Conservation (phyloP, 805 yeast genomes). For the Sugiyamaella floridensis region DNA sequence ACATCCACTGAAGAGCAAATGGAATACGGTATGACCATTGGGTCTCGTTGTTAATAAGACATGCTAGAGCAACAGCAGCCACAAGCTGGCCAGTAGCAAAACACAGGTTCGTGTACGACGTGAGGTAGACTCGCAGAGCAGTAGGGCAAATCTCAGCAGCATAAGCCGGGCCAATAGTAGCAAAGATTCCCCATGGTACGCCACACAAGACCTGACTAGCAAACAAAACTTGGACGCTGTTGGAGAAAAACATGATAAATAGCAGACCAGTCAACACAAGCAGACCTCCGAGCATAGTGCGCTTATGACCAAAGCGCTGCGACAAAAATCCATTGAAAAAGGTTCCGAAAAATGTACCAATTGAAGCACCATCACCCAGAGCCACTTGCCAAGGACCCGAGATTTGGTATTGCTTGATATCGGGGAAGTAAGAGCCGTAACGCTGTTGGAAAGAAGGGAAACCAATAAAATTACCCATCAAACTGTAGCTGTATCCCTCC, state of each 20-base stretch:
- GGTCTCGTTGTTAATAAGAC: conserved; percentile 22
- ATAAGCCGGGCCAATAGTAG: conserved; percentile 43
- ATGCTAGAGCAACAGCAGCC: conserved; percentile 44
- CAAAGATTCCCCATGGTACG: conserved; percentile 49
- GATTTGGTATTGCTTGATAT: conserved; percentile 4
- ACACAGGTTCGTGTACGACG: conserved; percentile 44
- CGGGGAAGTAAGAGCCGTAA: conserved; percentile 22
- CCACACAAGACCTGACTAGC: conserved; percentile 10
- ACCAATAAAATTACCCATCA: conserved; percentile 38
- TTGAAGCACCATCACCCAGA: conserved; percentile 18
- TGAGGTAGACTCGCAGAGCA: conserved; percentile 40
- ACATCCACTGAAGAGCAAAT: conserved; percentile 52
- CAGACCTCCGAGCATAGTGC: conserved; percentile 27
- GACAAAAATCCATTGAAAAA: conserved; percentile 39
- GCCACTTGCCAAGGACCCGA: conserved; percentile 37
- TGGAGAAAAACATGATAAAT: conserved; percentile 37
- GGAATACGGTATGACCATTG: conserved; percentile 44
- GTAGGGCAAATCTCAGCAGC: conserved; percentile 53
- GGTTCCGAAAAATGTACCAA: conserved; percentile 37
- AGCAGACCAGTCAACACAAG: conserved; percentile 2
- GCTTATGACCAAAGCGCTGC: conserved; percentile 41
- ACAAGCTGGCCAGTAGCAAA: conserved; percentile 53
- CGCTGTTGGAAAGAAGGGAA: conserved; percentile 10
- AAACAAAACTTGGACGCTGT: conserved; percentile 24
- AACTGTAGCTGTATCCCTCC: conserved; percentile 43